A percentile compares a stretch with the other conserved stretches of the same genome.
These are phyloP conservation scores for Alternaria sp. DNA, from an alignment of 2,329 filamentous ascomycete species.

Conservation along the genomic window DNA sequence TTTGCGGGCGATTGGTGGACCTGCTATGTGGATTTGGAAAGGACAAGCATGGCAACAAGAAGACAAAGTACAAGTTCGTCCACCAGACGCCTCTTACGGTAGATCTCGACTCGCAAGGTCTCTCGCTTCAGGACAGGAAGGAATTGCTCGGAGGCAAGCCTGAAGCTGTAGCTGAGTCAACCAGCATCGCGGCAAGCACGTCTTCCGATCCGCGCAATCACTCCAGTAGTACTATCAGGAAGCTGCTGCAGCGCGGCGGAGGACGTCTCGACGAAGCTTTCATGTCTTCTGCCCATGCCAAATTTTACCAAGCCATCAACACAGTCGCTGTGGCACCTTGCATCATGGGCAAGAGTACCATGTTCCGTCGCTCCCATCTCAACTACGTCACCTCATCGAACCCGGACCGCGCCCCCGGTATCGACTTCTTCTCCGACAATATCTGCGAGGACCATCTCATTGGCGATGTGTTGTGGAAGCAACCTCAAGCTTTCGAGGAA, in stretches of 20 bases:
- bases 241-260: constrained; percentile 62
- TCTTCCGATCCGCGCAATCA: constrained; percentile 33
- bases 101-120: constrained; percentile 60
- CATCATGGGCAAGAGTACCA: constrained; percentile 95
- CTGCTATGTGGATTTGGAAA: constrained; percentile 74
- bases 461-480: constrained; percentile 86
- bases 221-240: constrained; percentile 27
- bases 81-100: constrained; percentile 91
- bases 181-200: constrained; percentile 36
- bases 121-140: constrained; percentile 39
- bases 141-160: constrained; percentile 34
- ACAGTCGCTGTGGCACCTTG: constrained; percentile 89
- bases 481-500: constrained; percentile 49
- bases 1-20: constrained; percentile 87
- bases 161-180: constrained; percentile 21
- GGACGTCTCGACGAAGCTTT: constrained; percentile 93
- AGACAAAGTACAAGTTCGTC: constrained; percentile 78
- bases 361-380: constrained; percentile 94
- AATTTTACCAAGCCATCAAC: constrained; percentile 98
- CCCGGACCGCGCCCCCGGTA: constrained; percentile 65
- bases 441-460: constrained; percentile 99
- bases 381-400: constrained; percentile 69
- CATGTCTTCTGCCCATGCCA: constrained; percentile 90
- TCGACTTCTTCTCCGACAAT: constrained; percentile 93
- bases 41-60: constrained; percentile 25